These are phyloP conservation scores for Zygosaccharomyces pseudorouxii DNA, from an alignment of 805 yeast genomes.

Conservation along the genomic window DNA sequence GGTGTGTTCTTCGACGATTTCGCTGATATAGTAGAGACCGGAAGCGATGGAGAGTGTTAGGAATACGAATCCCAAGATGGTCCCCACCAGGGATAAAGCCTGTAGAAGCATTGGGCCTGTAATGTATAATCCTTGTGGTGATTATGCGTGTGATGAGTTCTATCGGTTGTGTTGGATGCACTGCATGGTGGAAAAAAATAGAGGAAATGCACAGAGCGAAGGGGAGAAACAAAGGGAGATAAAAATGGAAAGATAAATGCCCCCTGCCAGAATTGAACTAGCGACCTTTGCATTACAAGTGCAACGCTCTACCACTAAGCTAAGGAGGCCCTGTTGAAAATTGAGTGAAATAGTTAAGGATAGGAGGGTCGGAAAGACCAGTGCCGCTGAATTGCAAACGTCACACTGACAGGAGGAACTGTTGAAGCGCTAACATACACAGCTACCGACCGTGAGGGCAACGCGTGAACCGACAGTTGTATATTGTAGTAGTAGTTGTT, in stretches of 20 bases:
- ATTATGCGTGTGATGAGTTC: background rate
- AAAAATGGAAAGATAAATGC: slow-evolving; percentile 37
- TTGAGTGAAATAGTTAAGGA: no score
- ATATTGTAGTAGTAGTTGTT: no score
- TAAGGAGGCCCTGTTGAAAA: slow-evolving; percentile 65
- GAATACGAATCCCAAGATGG: slow-evolving; percentile 55
- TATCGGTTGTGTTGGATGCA: background rate
- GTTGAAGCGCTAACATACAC: no score
- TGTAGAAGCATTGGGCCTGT: slow-evolving; percentile 48
- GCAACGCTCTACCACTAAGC: slow-evolving; percentile 99
- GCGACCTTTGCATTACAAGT: slow-evolving; percentile 99
- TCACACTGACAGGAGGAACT: no score
- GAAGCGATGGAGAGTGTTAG: slow-evolving; percentile 74
- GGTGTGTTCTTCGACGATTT: slow-evolving; percentile 88
- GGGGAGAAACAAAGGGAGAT: background rate
- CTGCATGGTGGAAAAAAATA: background rate
- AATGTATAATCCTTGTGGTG: no score
- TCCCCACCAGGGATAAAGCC: slow-evolving; percentile 56
- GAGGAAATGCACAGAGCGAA: background rate
- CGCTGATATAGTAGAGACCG: slow-evolving; percentile 86
- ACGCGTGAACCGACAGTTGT: background rate
- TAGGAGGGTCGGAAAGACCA: no score
- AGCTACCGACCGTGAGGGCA: no score
- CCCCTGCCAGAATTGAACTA: slow-evolving; percentile 87
- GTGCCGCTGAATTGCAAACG: no score